These are phyloP conservation scores for Wickerhamiella vanderwaltii DNA, from an alignment of 805 yeast species.

Conservation along the genomic window DNA sequence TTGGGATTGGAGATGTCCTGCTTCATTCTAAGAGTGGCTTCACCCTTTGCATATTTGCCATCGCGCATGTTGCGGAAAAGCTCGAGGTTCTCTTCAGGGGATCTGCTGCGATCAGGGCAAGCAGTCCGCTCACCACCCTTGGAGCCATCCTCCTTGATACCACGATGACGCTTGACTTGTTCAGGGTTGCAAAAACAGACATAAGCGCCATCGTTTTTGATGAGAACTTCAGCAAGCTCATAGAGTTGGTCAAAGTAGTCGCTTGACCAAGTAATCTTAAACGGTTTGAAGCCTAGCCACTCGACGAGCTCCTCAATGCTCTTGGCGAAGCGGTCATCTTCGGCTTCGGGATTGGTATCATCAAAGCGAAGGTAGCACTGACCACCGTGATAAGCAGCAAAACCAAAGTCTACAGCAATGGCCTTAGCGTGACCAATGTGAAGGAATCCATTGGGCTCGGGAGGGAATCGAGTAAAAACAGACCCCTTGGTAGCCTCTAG, in stretches of 20 bases:
- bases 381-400: conserved; percentile 76
- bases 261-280: conserved; percentile 89
- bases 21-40: conserved; percentile 93
- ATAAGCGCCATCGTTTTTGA: conserved; percentile 61
- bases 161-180: conserved; percentile 81
- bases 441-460: conserved; percentile 95
- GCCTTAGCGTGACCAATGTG: conserved; percentile 98
- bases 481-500: conserved; percentile 63
- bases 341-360: conserved; percentile 98
- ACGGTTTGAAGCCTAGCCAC: conserved; percentile 93
- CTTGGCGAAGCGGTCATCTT: conserved; percentile 80
- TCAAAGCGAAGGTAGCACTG: conserved; percentile 86
- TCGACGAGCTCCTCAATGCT: conserved; percentile 72
- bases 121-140: conserved; percentile 87
- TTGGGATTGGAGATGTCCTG: conserved; percentile 81
- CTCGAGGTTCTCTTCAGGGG: conserved; percentile 58
- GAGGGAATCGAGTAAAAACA: conserved; percentile 93
- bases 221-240: conserved; percentile 74
- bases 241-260: conserved; percentile 89
- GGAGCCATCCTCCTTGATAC: conserved; percentile 81
- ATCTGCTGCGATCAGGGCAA: conserved; percentile 60
- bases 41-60: conserved; percentile 79
- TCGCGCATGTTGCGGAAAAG: conserved; percentile 88
- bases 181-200: conserved; percentile 91
- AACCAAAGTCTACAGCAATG: conserved; percentile 96